A percentile compares a stretch with the other conserved stretches of the same genome.
Conservation (phyloP, 148 eudicot genomes). For the Rhododendron henanense region DNA sequence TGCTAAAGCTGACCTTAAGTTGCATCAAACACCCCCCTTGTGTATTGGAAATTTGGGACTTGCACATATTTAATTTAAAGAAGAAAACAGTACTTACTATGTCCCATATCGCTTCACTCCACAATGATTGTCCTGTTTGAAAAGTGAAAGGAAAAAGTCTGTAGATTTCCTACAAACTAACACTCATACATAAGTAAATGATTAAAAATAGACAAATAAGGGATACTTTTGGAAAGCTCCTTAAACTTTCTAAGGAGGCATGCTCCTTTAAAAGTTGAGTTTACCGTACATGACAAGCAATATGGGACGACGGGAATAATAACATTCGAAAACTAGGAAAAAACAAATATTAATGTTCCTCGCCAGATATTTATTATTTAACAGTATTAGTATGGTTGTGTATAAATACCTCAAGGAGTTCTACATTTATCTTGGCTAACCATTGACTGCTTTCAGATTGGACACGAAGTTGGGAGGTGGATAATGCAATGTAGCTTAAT, state of each 20-base stretch:
- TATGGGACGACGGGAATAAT: background rate
- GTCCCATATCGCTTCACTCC: no score
- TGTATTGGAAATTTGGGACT: no score
- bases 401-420: background rate
- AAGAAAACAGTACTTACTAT: no score
- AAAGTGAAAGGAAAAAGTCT: no score
- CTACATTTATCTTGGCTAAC: background rate
- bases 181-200: no score
- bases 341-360: background rate
- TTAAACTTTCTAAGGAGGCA: background rate
- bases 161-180: no score
- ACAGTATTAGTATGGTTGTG: background rate
- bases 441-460: background rate
- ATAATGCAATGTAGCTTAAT: constrained; percentile 4
- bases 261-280: background rate
- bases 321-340: background rate
- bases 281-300: background rate
- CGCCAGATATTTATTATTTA: background rate
- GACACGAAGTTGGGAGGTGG: constrained; percentile 19
- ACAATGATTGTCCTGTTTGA: no score
- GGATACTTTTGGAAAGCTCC: background rate
- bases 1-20: no score
- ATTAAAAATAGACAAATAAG: background rate
- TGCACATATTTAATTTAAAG: no score
- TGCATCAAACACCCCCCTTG: no score